Conservation (phyloP, 768 basidiomycete species). For the Podaxis sp. region DNA sequence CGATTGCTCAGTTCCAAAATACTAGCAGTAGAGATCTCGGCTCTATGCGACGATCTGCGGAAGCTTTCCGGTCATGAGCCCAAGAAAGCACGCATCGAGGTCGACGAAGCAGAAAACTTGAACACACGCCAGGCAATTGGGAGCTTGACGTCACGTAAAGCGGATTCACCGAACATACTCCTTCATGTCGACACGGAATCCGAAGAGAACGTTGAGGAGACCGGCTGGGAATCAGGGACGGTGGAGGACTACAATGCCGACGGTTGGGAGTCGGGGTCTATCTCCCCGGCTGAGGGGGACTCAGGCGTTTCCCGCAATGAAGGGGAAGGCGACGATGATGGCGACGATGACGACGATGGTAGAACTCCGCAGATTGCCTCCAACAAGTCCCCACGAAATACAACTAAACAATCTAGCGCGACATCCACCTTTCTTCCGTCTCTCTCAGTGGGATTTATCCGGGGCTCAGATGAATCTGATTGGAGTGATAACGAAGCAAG, state of each 20-base stretch:
- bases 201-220: conserved; percentile 26
- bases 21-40: conserved; percentile 58
- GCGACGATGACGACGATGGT: conserved; percentile 16
- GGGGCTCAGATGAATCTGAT: conserved; percentile 77
- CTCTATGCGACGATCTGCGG: conserved; percentile 51
- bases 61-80: conserved; percentile 32
- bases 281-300: conserved; percentile 31
- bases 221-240: conserved; percentile 37
- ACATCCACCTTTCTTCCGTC: conserved; percentile 75
- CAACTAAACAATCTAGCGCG: conserved; percentile 16
- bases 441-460: conserved; percentile 80
- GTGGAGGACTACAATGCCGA: conserved; percentile 30
- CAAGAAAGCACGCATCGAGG: neutral
- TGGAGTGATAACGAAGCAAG: conserved; percentile 64
- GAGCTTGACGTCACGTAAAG: neutral
- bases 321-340: conserved; percentile 16
- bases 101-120: conserved; percentile 19
- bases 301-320: conserved; percentile 27
- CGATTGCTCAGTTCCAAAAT: conserved; percentile 76
- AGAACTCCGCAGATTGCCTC: conserved; percentile 12
- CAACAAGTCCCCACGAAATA: conserved; percentile 6
- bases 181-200: conserved; percentile 23
- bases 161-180: neutral
- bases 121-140: conserved; percentile 6
- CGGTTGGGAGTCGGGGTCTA: conserved; percentile 57